phyloP scores from a whole-genome alignment of 345 rosid genomes.

The Melaleuca quinquenervia region DNA sequence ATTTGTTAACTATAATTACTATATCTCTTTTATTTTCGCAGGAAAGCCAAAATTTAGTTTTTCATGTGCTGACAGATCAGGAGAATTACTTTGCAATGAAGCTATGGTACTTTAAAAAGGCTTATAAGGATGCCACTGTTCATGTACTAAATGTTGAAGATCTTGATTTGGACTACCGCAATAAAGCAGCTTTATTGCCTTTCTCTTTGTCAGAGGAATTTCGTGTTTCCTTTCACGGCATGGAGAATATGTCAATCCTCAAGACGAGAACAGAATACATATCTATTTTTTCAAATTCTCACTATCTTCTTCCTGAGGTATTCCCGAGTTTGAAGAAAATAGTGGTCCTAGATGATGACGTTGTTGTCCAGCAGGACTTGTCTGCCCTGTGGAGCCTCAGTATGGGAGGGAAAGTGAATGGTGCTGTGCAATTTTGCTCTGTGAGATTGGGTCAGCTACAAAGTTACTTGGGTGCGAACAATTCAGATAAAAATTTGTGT shows the following conservation, averaged over 20 bases:
- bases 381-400: slow-evolving; percentile 60
- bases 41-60: slow-evolving; percentile 71
- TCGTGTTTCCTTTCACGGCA: slow-evolving; percentile 47
- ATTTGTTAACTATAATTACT: slow-evolving; percentile 39
- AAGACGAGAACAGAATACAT: slow-evolving; percentile 50
- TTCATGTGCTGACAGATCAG: slow-evolving; percentile 84
- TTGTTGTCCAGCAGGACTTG: slow-evolving; percentile 80
- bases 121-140: slow-evolving; percentile 50
- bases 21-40: slow-evolving; percentile 38
- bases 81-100: slow-evolving; percentile 84
- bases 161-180: slow-evolving; percentile 24
- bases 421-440: slow-evolving; percentile 55
- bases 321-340: slow-evolving; percentile 55
- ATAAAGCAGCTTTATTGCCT: slow-evolving; percentile 23
- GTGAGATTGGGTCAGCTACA: slow-evolving; percentile 58
- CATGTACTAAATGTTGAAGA: slow-evolving; percentile 67
- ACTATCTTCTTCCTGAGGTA: slow-evolving; percentile 71
- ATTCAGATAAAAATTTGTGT: slow-evolving; percentile 35
- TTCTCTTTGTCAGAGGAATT: slow-evolving; percentile 71
- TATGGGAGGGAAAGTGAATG: slow-evolving; percentile 81
- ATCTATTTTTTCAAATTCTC: slow-evolving; percentile 64
- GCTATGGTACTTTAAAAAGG: slow-evolving; percentile 70
- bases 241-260: slow-evolving; percentile 20
- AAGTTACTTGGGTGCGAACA: slow-evolving; percentile 32
- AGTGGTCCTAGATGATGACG: slow-evolving; percentile 84